Conservation (phyloP, 2,329 filamentous ascomycete genomes). For the Chrysoporthe puriensis region DNA sequence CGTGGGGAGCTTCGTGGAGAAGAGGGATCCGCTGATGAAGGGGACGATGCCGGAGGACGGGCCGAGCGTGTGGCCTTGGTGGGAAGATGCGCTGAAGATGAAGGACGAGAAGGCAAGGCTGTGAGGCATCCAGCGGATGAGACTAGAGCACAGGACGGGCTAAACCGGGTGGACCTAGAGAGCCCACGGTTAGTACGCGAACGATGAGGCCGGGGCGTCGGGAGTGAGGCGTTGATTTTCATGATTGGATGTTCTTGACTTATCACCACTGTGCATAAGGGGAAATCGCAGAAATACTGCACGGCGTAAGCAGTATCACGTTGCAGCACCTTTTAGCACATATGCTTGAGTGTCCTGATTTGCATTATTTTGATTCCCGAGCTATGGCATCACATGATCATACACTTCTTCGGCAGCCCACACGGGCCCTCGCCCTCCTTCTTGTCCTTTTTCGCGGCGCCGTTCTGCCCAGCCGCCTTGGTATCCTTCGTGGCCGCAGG, state of each 20-base stretch:
- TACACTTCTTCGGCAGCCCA: slow-evolving; percentile 76
- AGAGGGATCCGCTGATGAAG: slow-evolving; percentile 64
- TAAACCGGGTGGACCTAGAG: too few relatives aligned
- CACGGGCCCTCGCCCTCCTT: slow-evolving; percentile 69
- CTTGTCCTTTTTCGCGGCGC: slow-evolving; percentile 24
- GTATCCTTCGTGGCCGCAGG: slow-evolving; percentile 28
- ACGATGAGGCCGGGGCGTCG: too few relatives aligned
- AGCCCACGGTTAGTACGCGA: too few relatives aligned
- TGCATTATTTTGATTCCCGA: not conserved
- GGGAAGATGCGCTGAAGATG: slow-evolving; percentile 52
- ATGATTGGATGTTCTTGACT: too few relatives aligned
- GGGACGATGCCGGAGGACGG: slow-evolving; percentile 63
- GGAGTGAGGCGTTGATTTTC: too few relatives aligned
- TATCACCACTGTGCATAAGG: too few relatives aligned
- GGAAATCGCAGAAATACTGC: too few relatives aligned
- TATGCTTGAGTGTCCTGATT: too few relatives aligned
- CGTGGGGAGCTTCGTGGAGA: slow-evolving; percentile 70
- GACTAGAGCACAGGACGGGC: too few relatives aligned
- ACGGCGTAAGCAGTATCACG: too few relatives aligned
- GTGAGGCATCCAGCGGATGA: not conserved
- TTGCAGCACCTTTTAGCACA: too few relatives aligned
- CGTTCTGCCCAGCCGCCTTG: slow-evolving; percentile 31
- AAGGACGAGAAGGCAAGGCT: slow-evolving; percentile 21
- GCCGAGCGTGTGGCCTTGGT: slow-evolving; percentile 69
- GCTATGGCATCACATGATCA: slow-evolving; percentile 56